A percentile compares a stretch with the other conserved stretches of the same genome.
phyloP scores from a whole-genome alignment of 768 basidiomycete genomes.

The Fibroporia radiculosa region DNA sequence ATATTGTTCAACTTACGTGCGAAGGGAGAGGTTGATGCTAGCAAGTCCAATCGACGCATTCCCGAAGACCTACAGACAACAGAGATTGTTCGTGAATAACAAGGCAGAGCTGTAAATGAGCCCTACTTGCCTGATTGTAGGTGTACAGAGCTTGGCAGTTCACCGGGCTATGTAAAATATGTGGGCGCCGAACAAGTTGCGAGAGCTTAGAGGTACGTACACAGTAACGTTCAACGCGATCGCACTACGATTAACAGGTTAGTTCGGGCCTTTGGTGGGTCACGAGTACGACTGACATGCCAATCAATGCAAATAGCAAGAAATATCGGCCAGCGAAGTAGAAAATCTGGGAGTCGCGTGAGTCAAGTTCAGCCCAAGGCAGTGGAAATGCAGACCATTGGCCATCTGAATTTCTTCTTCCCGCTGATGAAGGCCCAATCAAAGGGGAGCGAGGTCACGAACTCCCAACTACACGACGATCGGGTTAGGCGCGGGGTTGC shows the following conservation, averaged over 20 bases:
- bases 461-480: constrained; percentile 33
- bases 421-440: constrained; percentile 34
- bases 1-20: constrained; percentile 27
- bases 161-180: constrained; percentile 23
- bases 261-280: not conserved
- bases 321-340: constrained; percentile 40
- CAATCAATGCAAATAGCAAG: constrained; percentile 37
- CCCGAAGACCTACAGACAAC: constrained; percentile 26
- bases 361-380: not conserved
- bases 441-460: constrained; percentile 33
- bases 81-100: too few relatives aligned
- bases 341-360: constrained; percentile 26
- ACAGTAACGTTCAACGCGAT: constrained; percentile 30
- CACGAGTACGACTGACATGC: constrained; percentile 29
- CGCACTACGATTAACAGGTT: constrained; percentile 12
- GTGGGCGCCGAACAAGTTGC: not conserved
- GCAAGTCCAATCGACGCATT: constrained; percentile 37
- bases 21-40: constrained; percentile 40
- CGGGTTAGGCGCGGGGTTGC: not conserved
- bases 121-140: constrained; percentile 29
- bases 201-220: constrained; percentile 13
- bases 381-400: constrained; percentile 26
- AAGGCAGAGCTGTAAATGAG: not conserved
- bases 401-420: constrained; percentile 39
- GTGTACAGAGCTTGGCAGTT: constrained; percentile 40